A percentile compares a stretch with the other conserved stretches of the same genome.
Conservation (phyloP, 1,284 basidiomycete genomes). For the Ustilago cynodontis region DNA sequence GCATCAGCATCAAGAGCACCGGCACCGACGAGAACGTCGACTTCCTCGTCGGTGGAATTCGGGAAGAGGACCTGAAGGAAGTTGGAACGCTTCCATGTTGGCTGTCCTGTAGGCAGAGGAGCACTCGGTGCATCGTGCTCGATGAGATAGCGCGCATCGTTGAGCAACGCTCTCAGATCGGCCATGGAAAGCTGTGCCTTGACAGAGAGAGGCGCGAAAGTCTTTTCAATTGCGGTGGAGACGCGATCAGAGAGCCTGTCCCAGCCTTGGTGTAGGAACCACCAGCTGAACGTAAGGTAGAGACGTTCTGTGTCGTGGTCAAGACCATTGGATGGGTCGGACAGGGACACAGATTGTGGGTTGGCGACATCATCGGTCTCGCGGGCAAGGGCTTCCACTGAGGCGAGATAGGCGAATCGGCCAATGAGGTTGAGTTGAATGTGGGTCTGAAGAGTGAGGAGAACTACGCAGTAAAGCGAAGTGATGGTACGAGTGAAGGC, state of each 20-base stretch:
- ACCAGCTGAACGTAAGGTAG: slow-evolving; percentile 88
- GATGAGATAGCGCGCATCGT: slow-evolving; percentile 35
- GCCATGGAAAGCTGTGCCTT: slow-evolving; percentile 79
- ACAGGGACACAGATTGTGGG: not conserved
- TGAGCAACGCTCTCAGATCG: slow-evolving; percentile 75
- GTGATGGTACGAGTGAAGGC: slow-evolving; percentile 88
- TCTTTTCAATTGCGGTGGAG: slow-evolving; percentile 80
- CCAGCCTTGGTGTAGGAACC: slow-evolving; percentile 90
- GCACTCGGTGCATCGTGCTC: slow-evolving; percentile 22
- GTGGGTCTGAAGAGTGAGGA: slow-evolving; percentile 83
- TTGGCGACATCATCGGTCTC: slow-evolving; percentile 20
- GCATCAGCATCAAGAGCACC: slow-evolving; percentile 53
- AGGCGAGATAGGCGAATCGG: slow-evolving; percentile 82
- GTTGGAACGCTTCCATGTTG: slow-evolving; percentile 29
- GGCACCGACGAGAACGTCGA: slow-evolving; percentile 61
- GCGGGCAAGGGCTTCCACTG: slow-evolving; percentile 74
- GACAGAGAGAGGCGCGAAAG: slow-evolving; percentile 79
- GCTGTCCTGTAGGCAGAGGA: slow-evolving; percentile 9
- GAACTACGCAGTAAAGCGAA: slow-evolving; percentile 82
- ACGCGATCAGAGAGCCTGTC: slow-evolving; percentile 82
- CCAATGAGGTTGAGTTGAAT: slow-evolving; percentile 86
- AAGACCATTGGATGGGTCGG: slow-evolving; percentile 27
- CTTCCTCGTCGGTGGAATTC: slow-evolving; percentile 52
- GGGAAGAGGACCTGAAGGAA: slow-evolving; percentile 62
- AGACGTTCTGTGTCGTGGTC: slow-evolving; percentile 78